Conservation (phyloP, 306 rosid genomes). For the Quercus variabilis region DNA sequence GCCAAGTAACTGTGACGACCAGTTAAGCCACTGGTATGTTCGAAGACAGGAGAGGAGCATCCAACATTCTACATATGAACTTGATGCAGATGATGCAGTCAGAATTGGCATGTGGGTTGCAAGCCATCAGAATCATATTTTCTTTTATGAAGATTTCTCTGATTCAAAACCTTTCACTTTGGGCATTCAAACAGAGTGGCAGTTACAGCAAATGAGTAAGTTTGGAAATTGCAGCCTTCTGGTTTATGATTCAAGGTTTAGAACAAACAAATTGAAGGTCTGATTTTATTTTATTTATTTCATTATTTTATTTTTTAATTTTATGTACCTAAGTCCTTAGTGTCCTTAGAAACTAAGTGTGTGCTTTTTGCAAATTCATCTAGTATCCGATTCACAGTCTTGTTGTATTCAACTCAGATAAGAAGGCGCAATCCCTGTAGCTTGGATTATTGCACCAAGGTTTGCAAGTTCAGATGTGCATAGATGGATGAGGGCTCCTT, state of each 20-base stretch:
- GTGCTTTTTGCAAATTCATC: slow-evolving; percentile 29
- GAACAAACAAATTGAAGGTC: slow-evolving; percentile 88
- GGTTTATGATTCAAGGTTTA: slow-evolving; percentile 87
- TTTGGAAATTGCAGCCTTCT: slow-evolving; percentile 79
- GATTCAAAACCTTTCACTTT: slow-evolving; percentile 68
- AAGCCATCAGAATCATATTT: slow-evolving; percentile 66
- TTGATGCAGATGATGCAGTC: slow-evolving; percentile 70
- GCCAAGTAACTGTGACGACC: slow-evolving; percentile 89
- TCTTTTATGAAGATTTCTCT: slow-evolving; percentile 76
- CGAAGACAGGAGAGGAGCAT: slow-evolving; percentile 88
- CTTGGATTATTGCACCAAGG: slow-evolving; percentile 81
- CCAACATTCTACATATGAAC: slow-evolving; percentile 72
- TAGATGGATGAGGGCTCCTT: slow-evolving; percentile 96
- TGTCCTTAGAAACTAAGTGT: slow-evolving; percentile 32
- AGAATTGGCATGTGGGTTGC: slow-evolving; percentile 81
- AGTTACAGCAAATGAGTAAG: slow-evolving; percentile 85
- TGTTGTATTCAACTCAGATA: slow-evolving; percentile 85
- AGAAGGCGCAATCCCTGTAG: slow-evolving; percentile 92
- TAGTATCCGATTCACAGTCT: slow-evolving; percentile 87
- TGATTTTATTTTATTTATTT: not conserved
- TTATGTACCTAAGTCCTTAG: slow-evolving; percentile 7
- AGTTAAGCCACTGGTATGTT: slow-evolving; percentile 79
- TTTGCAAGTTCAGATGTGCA: slow-evolving; percentile 56
- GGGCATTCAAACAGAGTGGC: slow-evolving; percentile 98
- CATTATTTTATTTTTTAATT: slow-evolving; percentile 8